Base-by-base conservation (phyloP, 2,329 filamentous ascomycete species). In the Furcasterigmium sp. region DNA sequence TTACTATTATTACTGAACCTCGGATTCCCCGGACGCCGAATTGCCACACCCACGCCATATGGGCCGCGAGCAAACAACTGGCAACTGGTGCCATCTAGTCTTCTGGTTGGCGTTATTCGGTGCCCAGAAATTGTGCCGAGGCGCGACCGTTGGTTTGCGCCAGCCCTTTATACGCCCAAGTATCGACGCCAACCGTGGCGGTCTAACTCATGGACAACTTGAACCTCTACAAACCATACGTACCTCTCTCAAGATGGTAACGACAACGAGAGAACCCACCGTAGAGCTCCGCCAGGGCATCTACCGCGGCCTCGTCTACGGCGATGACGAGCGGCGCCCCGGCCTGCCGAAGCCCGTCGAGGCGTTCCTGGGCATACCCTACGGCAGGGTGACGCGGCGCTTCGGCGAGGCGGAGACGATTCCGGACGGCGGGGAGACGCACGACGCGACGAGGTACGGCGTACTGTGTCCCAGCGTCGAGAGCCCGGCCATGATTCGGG, bases 321-420 rank as follows among this genome's bases (percentile, higher is more conserved):
- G 52, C n/a, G 29, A 11, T 5, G 46, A 56, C 10, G 55, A 52
- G 9, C 21, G 42, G 8, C 38, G 29, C 13, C 26, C 38, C 28
- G 48, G 53, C 11, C 59, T 61, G 20, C 68, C 71, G 4, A 66
- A 63, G 38, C 51, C 63, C 14, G 50, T 78, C 34, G 69, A 76
- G 32, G 64, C 64, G 10, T 78, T 71, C 55, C 64, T 68, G 36
- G 72, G 72, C 39, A 64, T 78, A 23, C 72, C 73, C 1, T 78
- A 69, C 48, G 75, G 70, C 14, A 58, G 67, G 50, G 51, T 56
- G n/a, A 63, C 65, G 53, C 72, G 65, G 58, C 73, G 70, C 43
- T 80, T 72, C 57, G 68, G 54, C 25, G 63, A 53, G 28, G 69
- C 67, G 14, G 61, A 57, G 52, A 59, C 57, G 10, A 49, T 72